Conservation (phyloP, 2,329 filamentous ascomycete genomes). For the Penicillium griseofulvum region DNA sequence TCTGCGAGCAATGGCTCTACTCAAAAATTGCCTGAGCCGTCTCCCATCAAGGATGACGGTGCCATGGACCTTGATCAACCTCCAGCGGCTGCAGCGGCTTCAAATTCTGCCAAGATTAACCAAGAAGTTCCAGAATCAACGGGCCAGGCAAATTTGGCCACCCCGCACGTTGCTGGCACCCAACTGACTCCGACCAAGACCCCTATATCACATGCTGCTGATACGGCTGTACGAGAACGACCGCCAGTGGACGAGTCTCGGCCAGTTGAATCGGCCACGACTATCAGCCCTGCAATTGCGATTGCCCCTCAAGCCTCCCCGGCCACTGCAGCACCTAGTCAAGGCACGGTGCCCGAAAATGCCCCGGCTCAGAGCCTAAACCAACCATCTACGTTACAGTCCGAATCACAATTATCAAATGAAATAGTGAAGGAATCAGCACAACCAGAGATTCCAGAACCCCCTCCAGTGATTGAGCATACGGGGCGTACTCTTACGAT, state of each 20-base stretch:
- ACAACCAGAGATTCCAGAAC: slow-evolving; percentile 27
- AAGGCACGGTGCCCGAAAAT: slow-evolving; percentile 8
- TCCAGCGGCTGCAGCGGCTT: background rate
- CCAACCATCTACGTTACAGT: slow-evolving; percentile 1
- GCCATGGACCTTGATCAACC: slow-evolving; percentile 20
- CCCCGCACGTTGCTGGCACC: background rate
- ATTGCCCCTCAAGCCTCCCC: background rate
- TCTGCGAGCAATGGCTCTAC: background rate
- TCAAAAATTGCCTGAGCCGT: background rate
- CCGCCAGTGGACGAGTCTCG: background rate
- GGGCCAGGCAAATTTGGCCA: background rate
- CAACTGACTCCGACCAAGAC: background rate
- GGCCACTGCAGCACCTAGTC: background rate
- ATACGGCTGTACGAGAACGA: background rate
- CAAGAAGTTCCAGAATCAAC: slow-evolving; percentile 1
- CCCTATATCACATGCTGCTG: background rate
- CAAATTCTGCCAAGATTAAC: background rate
- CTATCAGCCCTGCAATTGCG: background rate
- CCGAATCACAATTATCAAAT: slow-evolving; percentile 9
- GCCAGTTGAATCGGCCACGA: background rate
- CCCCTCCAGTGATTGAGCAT: slow-evolving; percentile 46
- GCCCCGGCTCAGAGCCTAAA: slow-evolving; percentile 16
- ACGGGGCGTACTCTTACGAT: slow-evolving; percentile 59
- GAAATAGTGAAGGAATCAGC: slow-evolving; percentile 17
- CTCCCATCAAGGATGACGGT: slow-evolving; percentile 2